phyloP scores from a whole-genome alignment of 2,329 filamentous ascomycete genomes.

The Ophiostoma piceae region DNA sequence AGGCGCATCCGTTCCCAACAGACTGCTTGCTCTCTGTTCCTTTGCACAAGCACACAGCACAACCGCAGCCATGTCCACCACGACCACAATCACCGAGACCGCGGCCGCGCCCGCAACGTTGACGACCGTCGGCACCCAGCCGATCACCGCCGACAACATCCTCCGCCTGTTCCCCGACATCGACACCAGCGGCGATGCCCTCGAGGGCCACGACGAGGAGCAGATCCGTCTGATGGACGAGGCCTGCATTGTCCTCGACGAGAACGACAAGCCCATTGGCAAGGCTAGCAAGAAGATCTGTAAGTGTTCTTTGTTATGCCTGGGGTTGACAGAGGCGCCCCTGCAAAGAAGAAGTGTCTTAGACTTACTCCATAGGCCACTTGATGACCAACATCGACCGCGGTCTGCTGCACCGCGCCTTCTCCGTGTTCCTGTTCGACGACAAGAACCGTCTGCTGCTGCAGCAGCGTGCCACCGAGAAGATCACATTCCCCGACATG shows the following conservation, averaged over 20 bases:
- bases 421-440: constrained; percentile 97
- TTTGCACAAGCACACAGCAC: not conserved
- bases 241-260: constrained; percentile 93
- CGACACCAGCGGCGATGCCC: constrained; percentile 64
- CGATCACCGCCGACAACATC: constrained; percentile 81
- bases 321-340: too few species aligned
- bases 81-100: constrained; percentile 30
- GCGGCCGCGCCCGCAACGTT: constrained; percentile 31
- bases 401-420: constrained; percentile 91
- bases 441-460: constrained; percentile 85
- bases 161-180: constrained; percentile 82
- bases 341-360: not conserved
- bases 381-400: constrained; percentile 98
- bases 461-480: constrained; percentile 91
- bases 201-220: constrained; percentile 92
- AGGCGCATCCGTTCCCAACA: not conserved
- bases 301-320: constrained; percentile 42
- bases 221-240: constrained; percentile 98
- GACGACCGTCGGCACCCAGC: constrained; percentile 47
- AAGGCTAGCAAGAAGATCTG: constrained; percentile 98
- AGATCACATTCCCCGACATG: constrained; percentile 98
- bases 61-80: constrained; percentile 25
- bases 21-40: not conserved
- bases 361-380: constrained; percentile 59
- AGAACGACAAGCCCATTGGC: constrained; percentile 87